A percentile compares a stretch with the other conserved stretches of the same genome.
Conservation (phyloP, 2,329 filamentous ascomycete species). For the Raffaelea arxii region DNA sequence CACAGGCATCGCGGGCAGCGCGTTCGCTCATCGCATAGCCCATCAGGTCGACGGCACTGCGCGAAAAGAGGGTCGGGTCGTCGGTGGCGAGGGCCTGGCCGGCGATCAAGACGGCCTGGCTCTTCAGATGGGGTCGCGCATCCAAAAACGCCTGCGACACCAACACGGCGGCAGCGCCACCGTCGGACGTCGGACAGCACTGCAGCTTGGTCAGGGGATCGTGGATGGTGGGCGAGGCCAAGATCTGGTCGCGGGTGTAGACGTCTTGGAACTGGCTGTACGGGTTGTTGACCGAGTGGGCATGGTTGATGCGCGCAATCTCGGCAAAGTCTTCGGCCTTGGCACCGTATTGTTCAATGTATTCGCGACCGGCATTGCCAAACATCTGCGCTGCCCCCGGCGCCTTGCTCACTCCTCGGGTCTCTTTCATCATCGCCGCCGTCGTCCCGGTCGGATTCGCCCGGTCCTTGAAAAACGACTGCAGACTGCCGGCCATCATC, state of each 20-base stretch:
- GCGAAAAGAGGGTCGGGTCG: constrained; percentile 66
- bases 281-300: constrained; percentile 82
- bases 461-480: constrained; percentile 76
- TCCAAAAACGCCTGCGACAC: constrained; percentile 86
- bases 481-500: constrained; percentile 87
- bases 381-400: constrained; percentile 89
- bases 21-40: constrained; percentile 75
- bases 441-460: constrained; percentile 68
- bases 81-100: constrained; percentile 86
- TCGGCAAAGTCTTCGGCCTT: constrained; percentile 82
- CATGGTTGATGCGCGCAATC: constrained; percentile 87
- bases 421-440: constrained; percentile 70
- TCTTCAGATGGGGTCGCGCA: constrained; percentile 68
- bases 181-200: constrained; percentile 94
- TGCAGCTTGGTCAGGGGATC: constrained; percentile 93
- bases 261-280: constrained; percentile 97
- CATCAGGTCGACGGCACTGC: constrained; percentile 76
- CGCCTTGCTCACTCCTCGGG: constrained; percentile 69
- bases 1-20: constrained; percentile 60
- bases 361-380: constrained; percentile 86
- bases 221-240: constrained; percentile 67
- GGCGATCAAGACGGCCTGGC: constrained; percentile 79
- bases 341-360: constrained; percentile 90
- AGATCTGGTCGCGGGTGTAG: constrained; percentile 77
- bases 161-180: constrained; percentile 77